Conservation (phyloP, 2,329 filamentous ascomycete species). For the Colletotrichum sp. region DNA sequence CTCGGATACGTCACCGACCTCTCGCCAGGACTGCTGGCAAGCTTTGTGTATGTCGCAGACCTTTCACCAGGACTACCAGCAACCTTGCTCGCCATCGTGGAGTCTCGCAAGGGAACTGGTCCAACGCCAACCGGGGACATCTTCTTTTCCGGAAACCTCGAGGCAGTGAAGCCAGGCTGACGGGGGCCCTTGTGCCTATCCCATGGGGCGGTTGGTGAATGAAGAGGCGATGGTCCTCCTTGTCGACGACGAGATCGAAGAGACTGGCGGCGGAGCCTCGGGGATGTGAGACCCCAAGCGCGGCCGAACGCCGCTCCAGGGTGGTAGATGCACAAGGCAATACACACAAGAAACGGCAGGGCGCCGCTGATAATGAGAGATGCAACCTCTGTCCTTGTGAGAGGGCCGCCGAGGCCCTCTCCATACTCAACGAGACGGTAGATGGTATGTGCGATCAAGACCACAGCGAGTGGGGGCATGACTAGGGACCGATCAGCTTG, state of each 20-base stretch:
- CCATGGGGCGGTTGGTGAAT: conserved; percentile 9
- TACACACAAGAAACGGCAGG: conserved; percentile 40
- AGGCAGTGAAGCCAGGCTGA: conserved; percentile 13
- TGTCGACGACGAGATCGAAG: conserved; percentile 1
- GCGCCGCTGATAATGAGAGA: conserved; percentile 45
- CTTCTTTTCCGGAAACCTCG: conserved; percentile 12
- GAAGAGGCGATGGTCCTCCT: conserved; percentile 7
- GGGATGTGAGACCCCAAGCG: conserved; percentile 45
- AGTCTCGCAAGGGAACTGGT: conserved; percentile 8
- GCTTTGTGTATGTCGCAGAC: conserved; percentile 5
- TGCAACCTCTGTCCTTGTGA: conserved; percentile 43
- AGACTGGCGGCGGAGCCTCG: conserved; percentile 20
- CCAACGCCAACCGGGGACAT: conserved; percentile 15
- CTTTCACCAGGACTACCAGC: conserved; percentile 9
- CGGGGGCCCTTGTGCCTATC: conserved; percentile 17
- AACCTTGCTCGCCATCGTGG: conserved; percentile 20
- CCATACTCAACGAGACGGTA: conserved; percentile 45
- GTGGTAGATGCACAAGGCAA: conserved; percentile 40
- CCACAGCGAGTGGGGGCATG: conserved; percentile 37
- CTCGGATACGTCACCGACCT: conserved; percentile 16
- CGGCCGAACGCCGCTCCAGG: conserved; percentile 43
- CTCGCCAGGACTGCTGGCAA: neutral
- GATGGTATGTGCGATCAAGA: conserved; percentile 46
- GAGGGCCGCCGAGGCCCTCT: conserved; percentile 34
- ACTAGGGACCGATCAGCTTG: conserved; percentile 28